These are phyloP conservation scores for Yamadazyma kanchanaburiensis DNA, from an alignment of 1,139 yeast species.

Conservation along the genomic window DNA sequence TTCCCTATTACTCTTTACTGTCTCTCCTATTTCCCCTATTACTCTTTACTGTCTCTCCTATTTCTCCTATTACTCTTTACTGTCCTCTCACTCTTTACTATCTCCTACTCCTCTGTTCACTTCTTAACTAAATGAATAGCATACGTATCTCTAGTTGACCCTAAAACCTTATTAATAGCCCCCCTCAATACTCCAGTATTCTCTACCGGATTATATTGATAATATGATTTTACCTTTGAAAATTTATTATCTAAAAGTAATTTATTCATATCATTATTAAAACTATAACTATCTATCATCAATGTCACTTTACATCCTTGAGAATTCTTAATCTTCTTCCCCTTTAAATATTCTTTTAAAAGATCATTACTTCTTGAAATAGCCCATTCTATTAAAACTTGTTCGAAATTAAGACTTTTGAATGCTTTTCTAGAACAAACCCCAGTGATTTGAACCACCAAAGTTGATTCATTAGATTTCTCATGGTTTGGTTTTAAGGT, in stretches of 20 bases:
- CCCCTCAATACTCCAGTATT: slow-evolving; percentile 12
- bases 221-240: slow-evolving; percentile 16
- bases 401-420: slow-evolving; percentile 56
- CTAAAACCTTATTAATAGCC: slow-evolving; percentile 28
- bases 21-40: too few species aligned
- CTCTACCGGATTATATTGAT: slow-evolving; percentile 28
- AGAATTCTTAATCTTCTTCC: slow-evolving; percentile 18
- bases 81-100: too few species aligned
- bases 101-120: too few species aligned
- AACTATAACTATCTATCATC: slow-evolving; percentile 46
- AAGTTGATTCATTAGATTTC: slow-evolving; percentile 30
- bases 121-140: slow-evolving; percentile 29
- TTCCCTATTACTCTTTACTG: too few species aligned
- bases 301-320: slow-evolving; percentile 35
- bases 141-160: slow-evolving; percentile 47
- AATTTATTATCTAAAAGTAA: slow-evolving; percentile 29
- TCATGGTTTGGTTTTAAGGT: slow-evolving; percentile 39
- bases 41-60: too few species aligned
- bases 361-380: slow-evolving; percentile 45
- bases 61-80: too few species aligned
- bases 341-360: slow-evolving; percentile 25
- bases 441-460: slow-evolving; percentile 51
- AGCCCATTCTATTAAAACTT: slow-evolving; percentile 61
- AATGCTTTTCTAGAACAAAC: slow-evolving; percentile 67
- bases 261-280: slow-evolving; percentile 39